Evolutionary conservation across 2,329 filamentous ascomycete genomes (phyloP), one percentile per base, ranked within the genome.

Genomic region (Cylindrodendrum hubeiense): DNA sequence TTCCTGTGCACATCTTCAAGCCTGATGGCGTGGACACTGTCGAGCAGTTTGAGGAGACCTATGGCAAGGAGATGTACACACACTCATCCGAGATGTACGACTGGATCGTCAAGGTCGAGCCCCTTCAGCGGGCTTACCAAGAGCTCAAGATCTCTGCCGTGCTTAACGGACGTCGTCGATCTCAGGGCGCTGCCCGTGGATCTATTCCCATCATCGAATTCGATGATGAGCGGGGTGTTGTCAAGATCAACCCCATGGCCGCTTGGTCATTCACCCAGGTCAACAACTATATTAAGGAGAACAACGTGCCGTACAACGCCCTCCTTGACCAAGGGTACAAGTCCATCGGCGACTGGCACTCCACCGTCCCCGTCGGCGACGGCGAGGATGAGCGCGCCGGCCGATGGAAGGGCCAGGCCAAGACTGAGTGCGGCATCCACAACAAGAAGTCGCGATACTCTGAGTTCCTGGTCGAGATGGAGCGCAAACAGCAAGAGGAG

Each of bases 371-470:
- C 13, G 94, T 98, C 66, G 90, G 87, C 68, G 94, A 95, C 64
- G 93, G 93, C 70, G 96, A 99, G 82, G 96, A 98, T 76, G 96
- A 99, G 88, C 91, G 96, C 55, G 92, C 96, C 9, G 96, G 96
- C 63, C 91, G 96, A 72, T 99, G 96, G 96, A 98, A 97, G 87
- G 96, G 96, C 67, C 92, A 94, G 80, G 84, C 87, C 76, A 99
- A 99, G 91, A 97, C 94, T 17, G 96, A 99, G 85, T 99, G 96
- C 80, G 96, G 96, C 51, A 98, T 99, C 77, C 96, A 99, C 89
- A 98, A 98, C 86, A 97, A 96, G 82, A 91, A 95, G 80, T 97
- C 93, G 63, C 91, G 94, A 73, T 99, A 98, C 77, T 93, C 94
- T 12, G 90, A 95, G 81, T 98, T 92, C 81, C 82, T 97, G 60